These are phyloP conservation scores for Cyclospora cayetanensis DNA, from an alignment of 169 alveolate genomes.

Conservation along the genomic window DNA sequence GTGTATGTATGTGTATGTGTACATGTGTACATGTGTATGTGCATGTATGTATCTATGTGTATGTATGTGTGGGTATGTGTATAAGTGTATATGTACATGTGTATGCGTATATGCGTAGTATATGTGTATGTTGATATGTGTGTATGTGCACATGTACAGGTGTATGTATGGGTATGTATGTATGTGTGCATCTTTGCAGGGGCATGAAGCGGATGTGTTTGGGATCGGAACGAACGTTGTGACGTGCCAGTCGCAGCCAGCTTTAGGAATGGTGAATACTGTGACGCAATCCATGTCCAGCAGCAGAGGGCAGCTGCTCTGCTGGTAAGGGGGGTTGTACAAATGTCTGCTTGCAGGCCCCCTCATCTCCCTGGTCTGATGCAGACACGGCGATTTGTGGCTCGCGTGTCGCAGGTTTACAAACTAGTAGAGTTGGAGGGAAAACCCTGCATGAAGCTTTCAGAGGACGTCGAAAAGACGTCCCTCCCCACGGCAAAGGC, in stretches of 20 bases:
- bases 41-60: too few species aligned
- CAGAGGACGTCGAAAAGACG: conserved; percentile 87
- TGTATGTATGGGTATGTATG: neutral
- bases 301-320: too few species aligned
- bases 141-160: neutral
- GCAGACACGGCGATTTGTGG: neutral
- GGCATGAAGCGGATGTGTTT: conserved; percentile 89
- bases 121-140: too few species aligned
- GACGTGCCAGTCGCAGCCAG: conserved; percentile 94
- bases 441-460: conserved; percentile 87
- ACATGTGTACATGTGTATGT: too few species aligned
- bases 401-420: conserved; percentile 81
- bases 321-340: neutral
- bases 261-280: conserved; percentile 90
- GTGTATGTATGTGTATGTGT: too few species aligned
- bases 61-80: too few species aligned
- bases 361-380: neutral
- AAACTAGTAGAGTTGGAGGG: conserved; percentile 90
- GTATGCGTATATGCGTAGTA: neutral
- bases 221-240: conserved; percentile 95
- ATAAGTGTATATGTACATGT: neutral
- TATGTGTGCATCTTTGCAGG: conserved; percentile 75
- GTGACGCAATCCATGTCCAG: too few species aligned
- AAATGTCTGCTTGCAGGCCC: neutral
- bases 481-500: conserved; percentile 88